A percentile compares a stretch with the other conserved stretches of the same genome.
These are phyloP conservation scores for Stagonosporopsis chrysanthemi DNA, from an alignment of 2,329 filamentous ascomycete genomes.

Conservation along the genomic window DNA sequence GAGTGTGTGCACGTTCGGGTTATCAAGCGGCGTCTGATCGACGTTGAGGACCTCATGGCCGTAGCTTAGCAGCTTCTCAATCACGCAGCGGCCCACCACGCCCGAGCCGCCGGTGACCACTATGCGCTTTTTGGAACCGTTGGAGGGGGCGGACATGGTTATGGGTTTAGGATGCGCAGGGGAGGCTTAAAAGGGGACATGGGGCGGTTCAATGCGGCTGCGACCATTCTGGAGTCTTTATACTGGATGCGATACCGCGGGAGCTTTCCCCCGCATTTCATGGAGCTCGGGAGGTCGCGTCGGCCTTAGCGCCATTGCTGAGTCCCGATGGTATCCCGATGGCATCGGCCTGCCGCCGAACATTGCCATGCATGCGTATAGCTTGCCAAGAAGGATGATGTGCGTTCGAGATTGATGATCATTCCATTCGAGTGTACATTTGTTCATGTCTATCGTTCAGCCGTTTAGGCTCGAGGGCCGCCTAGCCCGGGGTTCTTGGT, in stretches of 20 bases:
- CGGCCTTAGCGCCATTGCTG: slow-evolving; percentile 19
- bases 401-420: slow-evolving; percentile 12
- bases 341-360: slow-evolving; percentile 19
- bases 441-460: slow-evolving; percentile 47
- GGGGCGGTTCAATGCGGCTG: slow-evolving; percentile 2
- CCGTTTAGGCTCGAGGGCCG: slow-evolving; percentile 18
- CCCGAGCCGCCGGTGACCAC: slow-evolving; percentile 65
- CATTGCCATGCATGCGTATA: slow-evolving; percentile 10
- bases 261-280: slow-evolving; percentile 30
- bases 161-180: not conserved
- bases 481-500: slow-evolving; percentile 10
- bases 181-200: not conserved
- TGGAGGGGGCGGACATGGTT: slow-evolving; percentile 6
- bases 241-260: slow-evolving; percentile 13
- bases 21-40: slow-evolving; percentile 56
- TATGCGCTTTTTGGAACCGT: slow-evolving; percentile 46
- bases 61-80: slow-evolving; percentile 58
- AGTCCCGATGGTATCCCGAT: slow-evolving; percentile 2
- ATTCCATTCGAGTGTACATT: slow-evolving; percentile 41
- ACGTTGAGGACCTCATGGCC: slow-evolving; percentile 64
- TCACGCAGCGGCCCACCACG: slow-evolving; percentile 56
- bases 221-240: slow-evolving; percentile 13
- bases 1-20: slow-evolving; percentile 59
- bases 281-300: slow-evolving; percentile 16
- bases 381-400: slow-evolving; percentile 8